Evolutionary conservation across 106 monocot genomes (phyloP).

Genomic region (Dendrobium nobile): DNA sequence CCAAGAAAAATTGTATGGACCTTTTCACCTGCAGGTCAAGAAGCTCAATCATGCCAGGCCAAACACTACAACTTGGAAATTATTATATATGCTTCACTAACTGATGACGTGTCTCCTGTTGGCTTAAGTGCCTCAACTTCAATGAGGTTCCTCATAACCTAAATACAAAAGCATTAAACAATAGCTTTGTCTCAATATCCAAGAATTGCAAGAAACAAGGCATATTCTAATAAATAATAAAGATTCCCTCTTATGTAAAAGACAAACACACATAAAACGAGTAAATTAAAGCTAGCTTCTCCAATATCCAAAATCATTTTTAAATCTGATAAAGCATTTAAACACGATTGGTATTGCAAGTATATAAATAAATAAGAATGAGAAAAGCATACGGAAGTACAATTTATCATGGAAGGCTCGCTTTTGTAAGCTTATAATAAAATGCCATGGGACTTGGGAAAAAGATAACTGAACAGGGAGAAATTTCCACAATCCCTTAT

Average conservation of each 20-base stretch:
- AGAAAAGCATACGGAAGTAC: neutral
- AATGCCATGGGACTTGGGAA: neutral
- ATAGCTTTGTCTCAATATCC: neutral
- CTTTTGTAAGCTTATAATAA: neutral
- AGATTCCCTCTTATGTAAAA: neutral
- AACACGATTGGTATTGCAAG: neutral
- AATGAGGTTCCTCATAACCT: constrained; percentile 82
- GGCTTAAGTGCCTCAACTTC: constrained; percentile 88
- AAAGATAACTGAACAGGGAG: too few species aligned
- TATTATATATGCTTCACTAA: constrained; percentile 27
- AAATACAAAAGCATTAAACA: constrained; percentile 6
- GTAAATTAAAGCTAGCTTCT: too few species aligned
- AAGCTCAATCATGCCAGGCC: constrained; percentile 3
- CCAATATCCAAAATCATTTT: neutral
- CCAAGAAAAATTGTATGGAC: constrained; percentile 86
- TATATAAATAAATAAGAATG: neutral
- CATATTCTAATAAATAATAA: neutral
- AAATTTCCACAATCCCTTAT: too few species aligned
- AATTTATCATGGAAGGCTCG: neutral
- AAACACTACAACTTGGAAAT: neutral
- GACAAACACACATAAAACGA: neutral
- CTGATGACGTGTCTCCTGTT: constrained; percentile 86
- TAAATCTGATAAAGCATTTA: neutral
- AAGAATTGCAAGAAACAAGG: neutral
- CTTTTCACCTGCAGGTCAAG: constrained; percentile 63